Base-by-base conservation (phyloP, 2,329 filamentous ascomycete genomes). In the Neoscytalidium dimidiatum region DNA sequence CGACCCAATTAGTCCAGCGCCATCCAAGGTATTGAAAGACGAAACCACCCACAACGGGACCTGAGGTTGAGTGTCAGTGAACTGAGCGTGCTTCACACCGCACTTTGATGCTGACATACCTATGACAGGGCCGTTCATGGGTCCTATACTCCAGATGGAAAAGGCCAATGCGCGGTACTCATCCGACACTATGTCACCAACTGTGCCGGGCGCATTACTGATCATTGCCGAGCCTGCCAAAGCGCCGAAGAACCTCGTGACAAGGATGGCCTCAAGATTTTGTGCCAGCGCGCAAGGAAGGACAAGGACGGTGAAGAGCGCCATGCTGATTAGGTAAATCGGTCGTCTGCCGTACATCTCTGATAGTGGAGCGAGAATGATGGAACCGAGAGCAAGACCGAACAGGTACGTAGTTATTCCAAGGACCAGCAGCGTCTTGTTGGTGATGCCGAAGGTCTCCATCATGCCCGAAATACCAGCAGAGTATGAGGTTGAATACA, bases 131-230 rank as follows among this genome's bases (percentile, higher is more conserved):
- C 67, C 88, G 86, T 9, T 84, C 77, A 56, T 85, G 82, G 0
- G 85, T 76, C 61, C 83, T 77, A 74, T 83, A 88, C 80, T 87
- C 88, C 92, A 97, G 35, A 96, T 83, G 4, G 88, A 92, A 77
- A 97, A 92, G 46, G 90, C 90, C n/a, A 95, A 79, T 2, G 92
- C 92, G 17, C 94, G 88, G 71, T 91, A 88, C 56, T 96, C 88
- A 51, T 94, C 91, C 14, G 85, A 84, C n/a, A 92, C 88, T 57
- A 89, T 82, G 66, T 89, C 87, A 1, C 86, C 86, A 3, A 88
- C 81, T 70, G 88, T 85, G 2, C 93, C 94, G 0, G 93, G 92
- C 1, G 90, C 87, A 73, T 96, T 96, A 17, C 86, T 86, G 2
- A 89, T 77, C 0, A 86, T 89, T 33, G 89, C 86, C 3, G 85